Evolutionary conservation across 2,329 filamentous ascomycete species (phyloP).

Genomic region (Penicillium sp.): DNA sequence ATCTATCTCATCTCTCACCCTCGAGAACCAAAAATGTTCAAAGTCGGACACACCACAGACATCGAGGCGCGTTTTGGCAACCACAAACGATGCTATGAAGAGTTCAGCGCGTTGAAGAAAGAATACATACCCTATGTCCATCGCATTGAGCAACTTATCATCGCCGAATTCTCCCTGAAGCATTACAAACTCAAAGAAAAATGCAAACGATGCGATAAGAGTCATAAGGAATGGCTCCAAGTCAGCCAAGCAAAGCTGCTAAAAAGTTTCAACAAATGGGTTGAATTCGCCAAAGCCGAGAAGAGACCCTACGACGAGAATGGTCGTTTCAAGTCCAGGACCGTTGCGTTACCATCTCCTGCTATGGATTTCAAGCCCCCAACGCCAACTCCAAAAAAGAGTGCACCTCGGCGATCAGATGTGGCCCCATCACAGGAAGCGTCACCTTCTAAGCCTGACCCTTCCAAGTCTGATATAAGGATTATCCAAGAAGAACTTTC

Average conservation of each 20-base stretch:
- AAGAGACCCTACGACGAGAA: not conserved
- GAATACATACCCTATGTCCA: not conserved
- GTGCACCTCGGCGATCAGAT: no score
- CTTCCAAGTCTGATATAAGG: no score
- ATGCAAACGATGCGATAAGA: not conserved
- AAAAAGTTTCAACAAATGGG: not conserved
- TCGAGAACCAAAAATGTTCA: not conserved
- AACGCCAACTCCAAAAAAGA: no score
- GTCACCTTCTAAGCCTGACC: no score
- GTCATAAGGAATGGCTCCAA: not conserved
- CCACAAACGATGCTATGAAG: not conserved
- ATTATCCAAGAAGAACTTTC: no score
- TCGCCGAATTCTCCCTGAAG: not conserved
- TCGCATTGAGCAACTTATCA: not conserved
- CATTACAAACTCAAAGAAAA: not conserved
- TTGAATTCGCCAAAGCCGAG: not conserved
- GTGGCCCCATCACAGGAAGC: no score
- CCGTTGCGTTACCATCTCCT: not conserved
- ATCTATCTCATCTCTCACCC: not conserved
- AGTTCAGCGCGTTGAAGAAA: not conserved
- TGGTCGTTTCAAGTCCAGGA: not conserved
- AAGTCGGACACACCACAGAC: not conserved
- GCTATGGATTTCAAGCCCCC: not conserved
- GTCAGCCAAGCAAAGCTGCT: not conserved
- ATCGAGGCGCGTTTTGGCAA: not conserved